Percentiles rank a stretch among this genome's conserved stretches.
phyloP scores from a whole-genome alignment of 2,329 filamentous ascomycete genomes.

The Didymellaceae sp. region DNA sequence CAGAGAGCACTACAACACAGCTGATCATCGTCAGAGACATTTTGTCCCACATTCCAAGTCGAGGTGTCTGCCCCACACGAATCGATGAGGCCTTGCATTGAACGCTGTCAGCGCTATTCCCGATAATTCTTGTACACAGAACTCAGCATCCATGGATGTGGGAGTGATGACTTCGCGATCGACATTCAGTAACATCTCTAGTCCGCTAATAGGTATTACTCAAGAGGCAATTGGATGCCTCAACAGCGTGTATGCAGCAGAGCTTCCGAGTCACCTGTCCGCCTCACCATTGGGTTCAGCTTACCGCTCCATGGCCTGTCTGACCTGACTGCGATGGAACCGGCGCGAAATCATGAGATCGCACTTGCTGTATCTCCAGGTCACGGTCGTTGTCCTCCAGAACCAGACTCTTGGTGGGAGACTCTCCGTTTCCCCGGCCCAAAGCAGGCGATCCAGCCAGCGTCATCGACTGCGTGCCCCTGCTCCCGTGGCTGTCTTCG shows the following conservation, averaged over 20 bases:
- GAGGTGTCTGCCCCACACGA: neutral
- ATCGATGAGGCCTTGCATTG: slow-evolving; percentile 1
- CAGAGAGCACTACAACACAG: neutral
- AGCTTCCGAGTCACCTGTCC: too few species aligned
- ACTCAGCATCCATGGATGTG: neutral
- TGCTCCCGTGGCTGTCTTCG: slow-evolving; percentile 18
- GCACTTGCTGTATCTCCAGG: neutral
- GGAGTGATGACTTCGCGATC: neutral
- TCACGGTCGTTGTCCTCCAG: slow-evolving; percentile 1
- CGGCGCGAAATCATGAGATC: slow-evolving; percentile 2
- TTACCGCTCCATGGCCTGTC: too few species aligned
- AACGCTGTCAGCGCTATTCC: neutral
- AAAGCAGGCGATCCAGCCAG: slow-evolving; percentile 21
- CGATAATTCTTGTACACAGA: neutral
- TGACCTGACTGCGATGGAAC: neutral
- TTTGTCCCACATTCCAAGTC: neutral
- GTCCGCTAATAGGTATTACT: too few species aligned
- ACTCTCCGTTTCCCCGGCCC: slow-evolving; percentile 9
- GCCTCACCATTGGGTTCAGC: too few species aligned
- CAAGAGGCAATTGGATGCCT: too few species aligned
- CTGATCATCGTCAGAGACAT: neutral
- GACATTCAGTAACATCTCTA: too few species aligned
- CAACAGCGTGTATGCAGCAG: too few species aligned
- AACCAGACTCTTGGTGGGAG: slow-evolving; percentile 9
- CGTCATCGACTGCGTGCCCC: slow-evolving; percentile 21